A percentile compares a stretch with the other conserved stretches of the same genome.
phyloP scores from a whole-genome alignment of 495 filamentous ascomycete genomes.

The Penicillium goetzii region DNA sequence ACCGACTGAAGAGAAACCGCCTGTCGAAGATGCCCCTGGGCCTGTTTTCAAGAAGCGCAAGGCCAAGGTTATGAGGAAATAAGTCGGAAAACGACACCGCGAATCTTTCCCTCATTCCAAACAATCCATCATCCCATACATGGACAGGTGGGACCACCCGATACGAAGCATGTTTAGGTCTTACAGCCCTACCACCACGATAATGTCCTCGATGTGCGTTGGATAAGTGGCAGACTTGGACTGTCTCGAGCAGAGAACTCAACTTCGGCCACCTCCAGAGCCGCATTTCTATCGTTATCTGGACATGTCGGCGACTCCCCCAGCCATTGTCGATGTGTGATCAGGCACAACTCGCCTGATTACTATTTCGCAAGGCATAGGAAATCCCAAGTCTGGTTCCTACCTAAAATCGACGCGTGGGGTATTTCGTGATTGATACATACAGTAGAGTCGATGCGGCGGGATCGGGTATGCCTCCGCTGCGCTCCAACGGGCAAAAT shows the following conservation, averaged over 20 bases:
- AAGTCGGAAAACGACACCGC: neutral
- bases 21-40: slow-evolving; percentile 38
- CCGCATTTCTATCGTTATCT: neutral
- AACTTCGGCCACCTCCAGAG: neutral
- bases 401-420: neutral
- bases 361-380: neutral
- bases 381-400: neutral
- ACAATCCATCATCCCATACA: neutral
- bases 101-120: neutral
- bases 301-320: neutral
- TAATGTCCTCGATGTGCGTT: neutral
- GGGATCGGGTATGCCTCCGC: neutral
- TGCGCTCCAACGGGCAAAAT: neutral
- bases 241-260: neutral
- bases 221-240: neutral
- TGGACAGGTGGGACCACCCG: neutral
- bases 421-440: neutral
- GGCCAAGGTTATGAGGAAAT: slow-evolving; percentile 66
- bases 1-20: slow-evolving; percentile 28
- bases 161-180: neutral
- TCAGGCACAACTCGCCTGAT: neutral
- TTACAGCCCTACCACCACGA: neutral
- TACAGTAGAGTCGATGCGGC: neutral
- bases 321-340: neutral
- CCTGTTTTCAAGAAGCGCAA: slow-evolving; percentile 93